Evolutionary conservation across 1,139 yeast species (phyloP).

Genomic region (Candida sp.): DNA sequence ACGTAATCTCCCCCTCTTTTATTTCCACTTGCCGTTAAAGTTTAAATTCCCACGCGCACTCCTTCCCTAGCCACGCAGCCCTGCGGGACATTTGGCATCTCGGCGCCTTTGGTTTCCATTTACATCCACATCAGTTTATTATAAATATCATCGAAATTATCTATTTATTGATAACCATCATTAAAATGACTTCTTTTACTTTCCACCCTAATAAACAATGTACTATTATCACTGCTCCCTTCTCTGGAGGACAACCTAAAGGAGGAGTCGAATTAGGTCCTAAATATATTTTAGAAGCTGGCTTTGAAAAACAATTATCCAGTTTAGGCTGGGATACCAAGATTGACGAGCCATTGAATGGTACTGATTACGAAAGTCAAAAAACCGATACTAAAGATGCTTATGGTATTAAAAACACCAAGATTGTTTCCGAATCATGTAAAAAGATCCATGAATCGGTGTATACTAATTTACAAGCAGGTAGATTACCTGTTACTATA

Average conservation of each 20-base stretch:
- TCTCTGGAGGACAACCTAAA: constrained; percentile 96
- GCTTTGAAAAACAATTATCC: constrained; percentile 60
- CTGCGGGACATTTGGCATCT: no score
- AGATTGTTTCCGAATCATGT: constrained; percentile 74
- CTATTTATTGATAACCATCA: no score
- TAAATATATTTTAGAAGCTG: constrained; percentile 68
- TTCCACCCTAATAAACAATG: constrained; percentile 53
- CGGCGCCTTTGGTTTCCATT: no score
- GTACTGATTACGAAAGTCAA: constrained; percentile 38
- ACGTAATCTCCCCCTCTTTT: no score
- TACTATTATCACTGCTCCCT: constrained; percentile 78
- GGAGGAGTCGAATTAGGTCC: constrained; percentile 96
- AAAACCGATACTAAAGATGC: constrained; percentile 44
- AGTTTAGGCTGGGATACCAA: constrained; percentile 70
- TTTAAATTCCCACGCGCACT: no score
- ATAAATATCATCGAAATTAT: no score
- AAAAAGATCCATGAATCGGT: constrained; percentile 63
- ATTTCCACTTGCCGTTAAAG: no score
- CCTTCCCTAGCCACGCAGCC: no score
- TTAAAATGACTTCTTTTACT: constrained; percentile 29
- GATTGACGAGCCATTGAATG: constrained; percentile 56
- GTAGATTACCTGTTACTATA: constrained; percentile 72
- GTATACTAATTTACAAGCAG: constrained; percentile 42
- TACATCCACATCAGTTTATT: no score
- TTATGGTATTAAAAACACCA: constrained; percentile 68